A percentile compares a stretch with the other conserved stretches of the same genome.
Evolutionary conservation across 2,329 filamentous ascomycete species (phyloP).

Genomic region (Achaetomium macrosporum): DNA sequence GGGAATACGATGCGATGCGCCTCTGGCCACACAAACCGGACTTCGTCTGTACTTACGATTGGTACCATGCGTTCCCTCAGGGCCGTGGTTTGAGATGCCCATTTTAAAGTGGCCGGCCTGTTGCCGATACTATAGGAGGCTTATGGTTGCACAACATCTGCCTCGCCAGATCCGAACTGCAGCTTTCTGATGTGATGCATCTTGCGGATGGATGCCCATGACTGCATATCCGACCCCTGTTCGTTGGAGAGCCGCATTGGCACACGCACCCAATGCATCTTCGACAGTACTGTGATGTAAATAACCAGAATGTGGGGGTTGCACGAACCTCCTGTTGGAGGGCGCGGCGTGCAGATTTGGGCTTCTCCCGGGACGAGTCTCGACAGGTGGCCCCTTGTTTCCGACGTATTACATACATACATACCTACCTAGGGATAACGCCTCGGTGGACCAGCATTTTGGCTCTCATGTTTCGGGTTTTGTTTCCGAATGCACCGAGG

Average conservation of each 20-base stretch:
- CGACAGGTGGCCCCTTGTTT: neutral
- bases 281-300: too few relatives aligned
- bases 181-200: neutral
- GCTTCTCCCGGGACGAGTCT: conserved; percentile 4
- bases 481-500: neutral
- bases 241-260: conserved; percentile 8
- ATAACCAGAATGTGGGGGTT: conserved; percentile 5
- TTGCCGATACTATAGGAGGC: too few relatives aligned
- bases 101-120: too few relatives aligned
- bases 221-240: conserved; percentile 2
- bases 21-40: neutral
- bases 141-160: neutral
- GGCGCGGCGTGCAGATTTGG: neutral
- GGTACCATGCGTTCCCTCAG: neutral
- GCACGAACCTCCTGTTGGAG: neutral
- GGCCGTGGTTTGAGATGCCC: too few relatives aligned
- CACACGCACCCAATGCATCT: neutral
- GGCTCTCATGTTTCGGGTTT: neutral
- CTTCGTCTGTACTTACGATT: neutral
- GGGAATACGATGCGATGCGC: neutral
- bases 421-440: neutral
- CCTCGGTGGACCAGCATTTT: neutral
- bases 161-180: neutral
- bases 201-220: neutral
- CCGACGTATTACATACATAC: neutral